Evolutionary conservation across 2,329 filamentous ascomycete species (phyloP), one percentile per base, ranked within the genome.

Genomic region (Epicoccum nigrum): DNA sequence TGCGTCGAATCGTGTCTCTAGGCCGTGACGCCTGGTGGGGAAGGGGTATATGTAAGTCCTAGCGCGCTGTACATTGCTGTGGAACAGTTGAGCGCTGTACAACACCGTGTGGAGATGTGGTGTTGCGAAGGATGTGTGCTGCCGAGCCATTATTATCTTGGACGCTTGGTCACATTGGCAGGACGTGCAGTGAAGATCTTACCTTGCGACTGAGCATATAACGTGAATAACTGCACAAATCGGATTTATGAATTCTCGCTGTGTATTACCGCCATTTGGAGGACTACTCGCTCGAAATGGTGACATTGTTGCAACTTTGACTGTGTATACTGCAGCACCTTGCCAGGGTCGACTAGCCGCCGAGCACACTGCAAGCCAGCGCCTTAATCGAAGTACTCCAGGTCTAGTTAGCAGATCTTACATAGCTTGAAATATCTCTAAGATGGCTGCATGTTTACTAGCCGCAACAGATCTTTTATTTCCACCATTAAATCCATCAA

Each of bases 151-250:
- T 34, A 34, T 47, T 52, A 20, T 46, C 43, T 44, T 47, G 32
- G 44, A 43, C 28, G 49, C 49, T 52, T 52, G 33, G 39, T 52
- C 28, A 27, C n/a, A 45, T 30, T 46, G 32, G 35, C 43, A 47
- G 39, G 27, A 45, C 17, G 48, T 45, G 41, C 41, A 30, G 41
- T 17, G 38, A 47, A 16, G 49, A 47, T 47, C 38, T 33, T 39
- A 16, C 28, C 32, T 30, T 34, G 28, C 15, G 40, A 35, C 19
- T 28, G 13, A 12, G 28, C 13, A 9, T 33, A 12, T 23, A 31
- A 30, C 27, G 12, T 33, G 27, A 31, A 39, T n/a, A 35, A 4
- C 7, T 27, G n/a, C 27, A 33, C 19, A 21, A 47, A 25, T 39
- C 39, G 33, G 19, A 27, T 4, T 30, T 25, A 19, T 25, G 25